Conservation (phyloP, 1,284 basidiomycete species). For the Fistulinella cinereoalba region DNA sequence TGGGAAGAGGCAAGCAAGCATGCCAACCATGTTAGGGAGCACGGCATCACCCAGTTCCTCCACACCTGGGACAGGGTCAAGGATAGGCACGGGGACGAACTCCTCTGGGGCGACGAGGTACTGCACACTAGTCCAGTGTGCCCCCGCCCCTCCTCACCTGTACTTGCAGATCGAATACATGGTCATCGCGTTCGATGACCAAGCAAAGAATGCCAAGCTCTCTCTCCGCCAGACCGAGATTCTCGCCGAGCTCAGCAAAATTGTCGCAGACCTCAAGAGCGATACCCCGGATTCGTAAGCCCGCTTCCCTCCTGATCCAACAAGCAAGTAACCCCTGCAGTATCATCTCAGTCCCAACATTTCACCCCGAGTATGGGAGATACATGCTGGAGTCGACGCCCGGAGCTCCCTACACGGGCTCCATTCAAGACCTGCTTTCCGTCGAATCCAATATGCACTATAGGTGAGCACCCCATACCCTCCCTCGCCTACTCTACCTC, state of each 20-base stretch:
- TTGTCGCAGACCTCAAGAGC: constrained; percentile 65
- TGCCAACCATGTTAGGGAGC: constrained; percentile 87
- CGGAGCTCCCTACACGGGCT: constrained; percentile 89
- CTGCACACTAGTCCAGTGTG: constrained; percentile 7
- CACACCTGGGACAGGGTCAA: constrained; percentile 91
- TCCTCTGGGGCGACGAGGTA: constrained; percentile 99
- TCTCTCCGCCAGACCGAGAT: constrained; percentile 95
- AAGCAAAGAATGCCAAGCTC: constrained; percentile 77
- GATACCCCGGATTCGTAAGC: constrained; percentile 58
- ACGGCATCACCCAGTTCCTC: constrained; percentile 96
- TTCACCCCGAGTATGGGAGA: constrained; percentile 97
- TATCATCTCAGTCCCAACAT: constrained; percentile 81
- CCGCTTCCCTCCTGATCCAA: neutral
- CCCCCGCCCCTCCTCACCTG: constrained; percentile 4
- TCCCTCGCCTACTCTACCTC: constrained; percentile 2
- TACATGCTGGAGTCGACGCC: constrained; percentile 99
- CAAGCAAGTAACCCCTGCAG: constrained; percentile 38
- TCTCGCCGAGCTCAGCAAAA: constrained; percentile 72
- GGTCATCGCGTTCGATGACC: constrained; percentile 85
- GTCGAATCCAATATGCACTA: constrained; percentile 96
- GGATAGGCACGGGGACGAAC: constrained; percentile 86
- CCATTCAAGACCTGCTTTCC: constrained; percentile 77
- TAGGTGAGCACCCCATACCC: constrained; percentile 43
- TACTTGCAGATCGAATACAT: constrained; percentile 87
- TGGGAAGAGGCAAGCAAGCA: constrained; percentile 91